A percentile compares a stretch with the other conserved stretches of the same genome.
Evolutionary conservation across 352 stramenopile species (phyloP).

Genomic region (Stramenopiles sp.): DNA sequence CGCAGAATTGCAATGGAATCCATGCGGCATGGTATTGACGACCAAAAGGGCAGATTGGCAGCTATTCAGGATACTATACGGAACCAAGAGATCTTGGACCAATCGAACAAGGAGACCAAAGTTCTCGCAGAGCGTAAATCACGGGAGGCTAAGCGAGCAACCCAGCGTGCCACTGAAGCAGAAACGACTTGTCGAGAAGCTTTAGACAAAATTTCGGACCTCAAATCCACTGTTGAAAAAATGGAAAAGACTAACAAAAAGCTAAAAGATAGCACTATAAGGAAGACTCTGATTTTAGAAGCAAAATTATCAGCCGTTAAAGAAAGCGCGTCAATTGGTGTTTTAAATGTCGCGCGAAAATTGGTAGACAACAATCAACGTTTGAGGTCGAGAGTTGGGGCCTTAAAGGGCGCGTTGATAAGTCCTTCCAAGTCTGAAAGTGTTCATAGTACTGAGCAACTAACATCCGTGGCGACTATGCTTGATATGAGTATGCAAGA

Average conservation of each 20-base stretch:
- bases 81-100: neutral
- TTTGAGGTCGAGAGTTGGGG: neutral
- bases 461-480: neutral
- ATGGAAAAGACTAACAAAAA: neutral
- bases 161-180: neutral
- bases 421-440: neutral
- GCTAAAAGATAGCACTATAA: neutral
- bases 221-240: neutral
- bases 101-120: neutral
- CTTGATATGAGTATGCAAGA: conserved; percentile 7
- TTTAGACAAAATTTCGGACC: neutral
- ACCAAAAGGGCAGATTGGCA: neutral
- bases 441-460: neutral
- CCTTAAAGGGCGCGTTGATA: neutral
- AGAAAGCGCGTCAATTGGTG: neutral
- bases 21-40: neutral
- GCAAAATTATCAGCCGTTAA: neutral
- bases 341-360: neutral
- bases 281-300: too few relatives aligned
- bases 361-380: neutral
- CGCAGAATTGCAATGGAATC: neutral
- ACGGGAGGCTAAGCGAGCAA: neutral
- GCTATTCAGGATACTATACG: neutral
- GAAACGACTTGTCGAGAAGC: neutral
- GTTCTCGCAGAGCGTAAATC: neutral